Percentiles rank a stretch among this genome's conserved stretches.
These are phyloP conservation scores for Oidiodendron maius DNA, from an alignment of 495 filamentous ascomycete species.

Conservation along the genomic window DNA sequence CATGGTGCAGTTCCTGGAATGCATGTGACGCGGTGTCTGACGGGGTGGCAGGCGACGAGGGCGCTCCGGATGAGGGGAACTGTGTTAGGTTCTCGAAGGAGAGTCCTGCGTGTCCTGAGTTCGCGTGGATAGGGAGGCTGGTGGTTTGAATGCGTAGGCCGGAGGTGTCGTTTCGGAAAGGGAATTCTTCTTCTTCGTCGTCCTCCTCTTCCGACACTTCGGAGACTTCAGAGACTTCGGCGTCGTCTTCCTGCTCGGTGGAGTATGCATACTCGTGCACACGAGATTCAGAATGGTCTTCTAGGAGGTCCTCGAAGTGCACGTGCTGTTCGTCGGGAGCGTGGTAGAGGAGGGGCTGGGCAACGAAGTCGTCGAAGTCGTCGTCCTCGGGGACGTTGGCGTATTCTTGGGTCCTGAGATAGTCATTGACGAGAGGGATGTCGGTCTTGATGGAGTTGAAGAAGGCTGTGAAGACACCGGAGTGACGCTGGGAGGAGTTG, in stretches of 20 bases:
- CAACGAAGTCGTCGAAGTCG: not conserved
- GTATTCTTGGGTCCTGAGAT: not conserved
- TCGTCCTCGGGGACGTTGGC: not conserved
- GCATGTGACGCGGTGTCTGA: slow-evolving; percentile 1
- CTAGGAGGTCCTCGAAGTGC: not conserved
- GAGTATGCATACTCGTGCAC: not conserved
- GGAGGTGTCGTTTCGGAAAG: not conserved
- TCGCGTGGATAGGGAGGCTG: slow-evolving; percentile 10
- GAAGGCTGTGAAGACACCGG: slow-evolving; percentile 8
- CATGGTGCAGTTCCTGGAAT: slow-evolving; percentile 3
- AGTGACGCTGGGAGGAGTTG: not conserved
- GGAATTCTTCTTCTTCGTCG: not conserved
- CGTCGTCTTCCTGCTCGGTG: not conserved
- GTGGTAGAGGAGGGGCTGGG: not conserved
- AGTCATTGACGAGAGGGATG: slow-evolving; percentile 10
- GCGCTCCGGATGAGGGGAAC: slow-evolving; percentile 11
- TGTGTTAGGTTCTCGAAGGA: slow-evolving; percentile 8
- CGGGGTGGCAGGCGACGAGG: slow-evolving; percentile 7
- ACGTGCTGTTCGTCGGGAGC: not conserved
- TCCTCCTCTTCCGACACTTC: not conserved
- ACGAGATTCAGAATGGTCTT: not conserved
- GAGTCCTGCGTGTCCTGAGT: slow-evolving; percentile 13
- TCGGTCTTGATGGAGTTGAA: slow-evolving; percentile 9
- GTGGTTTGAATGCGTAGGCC: too few relatives aligned
- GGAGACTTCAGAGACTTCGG: not conserved